Base-by-base conservation (phyloP, 2,329 filamentous ascomycete genomes). In the Keithomyces neogunnii region DNA sequence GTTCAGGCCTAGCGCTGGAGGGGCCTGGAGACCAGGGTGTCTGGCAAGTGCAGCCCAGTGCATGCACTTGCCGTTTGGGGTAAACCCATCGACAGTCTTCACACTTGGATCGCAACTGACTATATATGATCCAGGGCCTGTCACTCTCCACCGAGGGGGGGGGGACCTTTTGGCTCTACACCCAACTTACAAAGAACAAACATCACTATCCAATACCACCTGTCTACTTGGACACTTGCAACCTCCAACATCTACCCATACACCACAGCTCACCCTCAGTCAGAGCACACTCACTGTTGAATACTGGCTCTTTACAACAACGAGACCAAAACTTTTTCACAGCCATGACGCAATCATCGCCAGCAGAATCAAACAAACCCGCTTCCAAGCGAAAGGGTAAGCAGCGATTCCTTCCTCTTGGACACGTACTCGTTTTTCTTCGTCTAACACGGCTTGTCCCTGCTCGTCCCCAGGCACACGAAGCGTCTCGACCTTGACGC, bases 401-500 rank as follows among this genome's bases (percentile, higher is more conserved):
- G 64, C 59, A 13, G 8, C 35, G 8, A 28, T 29, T 4, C 28
- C 40, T 26, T 44, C 28, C 40, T 7, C 8, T 31, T 19, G 19
- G 19, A 19, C 19, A 19, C 19, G 19, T 19, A 1, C 19, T 19
- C 19, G 19, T 19, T 19, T 19, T 19, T 19, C 19, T 19, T 19
- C 19, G 19, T 19, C 51, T 49, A 44, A 53, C 45, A 45, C 11
- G 11, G 10, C 7, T 11, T 33, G 13, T 8, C 7, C 11, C 4
- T 29, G 32, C 28, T 47, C 38, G 2, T 19, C 32, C 19, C 10
- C 33, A 77, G 79, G 78, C 46, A 80, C 86, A 53, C 82, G 89
- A 58, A 90, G 88, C 56, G 90, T 95, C 51, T 89, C 89, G 56
- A 92, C 88, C 62, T 77, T 96, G 64, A 95, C 89, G 9, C 87